Base-by-base conservation (phyloP, 2,329 filamentous ascomycete genomes). In the Diaporthe eres region DNA sequence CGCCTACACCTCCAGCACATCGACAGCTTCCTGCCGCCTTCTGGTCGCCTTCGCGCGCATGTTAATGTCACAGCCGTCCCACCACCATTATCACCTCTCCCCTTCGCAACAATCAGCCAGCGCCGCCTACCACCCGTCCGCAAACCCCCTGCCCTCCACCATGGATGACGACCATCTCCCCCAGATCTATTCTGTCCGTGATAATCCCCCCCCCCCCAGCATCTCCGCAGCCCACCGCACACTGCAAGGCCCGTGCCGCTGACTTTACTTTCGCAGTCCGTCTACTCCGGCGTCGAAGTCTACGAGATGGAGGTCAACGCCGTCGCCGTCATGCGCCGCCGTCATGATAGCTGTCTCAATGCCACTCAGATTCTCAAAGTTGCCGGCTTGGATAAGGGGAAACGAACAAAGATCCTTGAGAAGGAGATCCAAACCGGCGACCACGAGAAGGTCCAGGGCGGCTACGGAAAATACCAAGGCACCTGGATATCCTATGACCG, bases 271-370 rank as follows among this genome's bases (percentile, higher is more conserved):
- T 25, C 63, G 22, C 78, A 91, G 90, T 96, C 96, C 77, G 94
- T 97, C 55, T 98, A 98, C 84, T 98, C 96, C 10, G 95, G 96
- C 79, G 95, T 98, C 61, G 93, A 96, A 77, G 97, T 99, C 22
- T 99, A 98, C 87, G 97, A 99, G 85, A 98, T 98, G 95, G 96
- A 98, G 84, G 94, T 98, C 77, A 97, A 98, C 83, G 92, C 91
- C 61, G 89, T 99, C 78, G 95, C 95, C 34, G 96, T 98, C 70
- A 99, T 99, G 97, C 95, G 97, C 83, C 93, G 97, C 75, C 93
- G 97, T 78, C 94, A 94, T 79, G 97, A 99, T 84, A 96, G 95
- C 79, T 98, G 96, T 95, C 89, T 99, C 79, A 99, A 99, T 86
- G 97, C 97, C 71, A 99, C 97, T 0, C 97, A 99, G 84, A 98